These are phyloP conservation scores for Plectosphaerella sp. DNA, from an alignment of 2,329 filamentous ascomycete species.

Conservation along the genomic window DNA sequence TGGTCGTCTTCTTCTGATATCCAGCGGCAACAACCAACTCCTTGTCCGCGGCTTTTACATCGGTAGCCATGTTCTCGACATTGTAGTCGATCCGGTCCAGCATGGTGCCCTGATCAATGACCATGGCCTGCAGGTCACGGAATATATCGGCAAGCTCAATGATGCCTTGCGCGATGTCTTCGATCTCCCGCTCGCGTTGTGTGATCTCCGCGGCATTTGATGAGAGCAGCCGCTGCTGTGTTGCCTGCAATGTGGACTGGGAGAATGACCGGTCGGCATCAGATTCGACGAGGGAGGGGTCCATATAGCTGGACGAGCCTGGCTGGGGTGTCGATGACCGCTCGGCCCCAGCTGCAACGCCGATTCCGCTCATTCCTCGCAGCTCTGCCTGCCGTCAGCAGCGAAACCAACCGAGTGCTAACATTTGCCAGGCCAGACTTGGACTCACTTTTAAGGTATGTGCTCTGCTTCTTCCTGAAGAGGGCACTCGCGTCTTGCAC, in stretches of 20 bases:
- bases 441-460: slow-evolving; percentile 79
- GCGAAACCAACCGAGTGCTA: too few relatives aligned
- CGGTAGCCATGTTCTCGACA: slow-evolving; percentile 88
- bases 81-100: slow-evolving; percentile 97
- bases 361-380: slow-evolving; percentile 62
- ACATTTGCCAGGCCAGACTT: not conserved
- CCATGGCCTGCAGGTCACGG: slow-evolving; percentile 92
- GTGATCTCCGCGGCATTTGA: slow-evolving; percentile 81
- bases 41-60: slow-evolving; percentile 89
- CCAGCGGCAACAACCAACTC: slow-evolving; percentile 84
- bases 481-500: slow-evolving; percentile 88
- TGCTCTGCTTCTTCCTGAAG: slow-evolving; percentile 96
- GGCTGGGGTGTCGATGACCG: slow-evolving; percentile 46
- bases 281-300: slow-evolving; percentile 87
- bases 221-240: slow-evolving; percentile 60
- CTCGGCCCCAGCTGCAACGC: slow-evolving; percentile 47
- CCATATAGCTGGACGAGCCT: slow-evolving; percentile 52
- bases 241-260: slow-evolving; percentile 80
- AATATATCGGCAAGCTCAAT: slow-evolving; percentile 97
- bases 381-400: slow-evolving; percentile 52
- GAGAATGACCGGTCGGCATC: slow-evolving; percentile 91
- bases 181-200: slow-evolving; percentile 93
- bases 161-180: slow-evolving; percentile 96
- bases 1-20: slow-evolving; percentile 84
- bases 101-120: slow-evolving; percentile 87